Conservation (phyloP, 768 basidiomycete species). For the Psilocybe subaeruginosa region DNA sequence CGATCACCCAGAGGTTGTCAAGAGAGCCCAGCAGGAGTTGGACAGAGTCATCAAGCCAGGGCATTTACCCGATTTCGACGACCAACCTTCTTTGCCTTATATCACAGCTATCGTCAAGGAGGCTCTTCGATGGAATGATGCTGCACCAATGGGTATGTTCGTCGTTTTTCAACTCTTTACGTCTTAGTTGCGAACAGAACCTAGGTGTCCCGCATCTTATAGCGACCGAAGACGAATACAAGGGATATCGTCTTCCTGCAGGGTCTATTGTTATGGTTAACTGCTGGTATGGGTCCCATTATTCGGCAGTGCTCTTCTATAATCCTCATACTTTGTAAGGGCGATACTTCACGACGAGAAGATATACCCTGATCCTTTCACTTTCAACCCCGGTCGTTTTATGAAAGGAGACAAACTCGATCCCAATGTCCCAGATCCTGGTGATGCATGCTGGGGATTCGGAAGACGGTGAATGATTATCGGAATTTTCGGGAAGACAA, state of each 20-base stretch:
- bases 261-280: slow-evolving; percentile 34
- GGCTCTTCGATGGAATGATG: slow-evolving; percentile 29
- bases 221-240: slow-evolving; percentile 29
- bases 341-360: slow-evolving; percentile 42
- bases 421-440: slow-evolving; percentile 27
- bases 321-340: slow-evolving; percentile 27
- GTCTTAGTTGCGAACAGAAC: neutral
- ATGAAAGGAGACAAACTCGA: slow-evolving; percentile 30
- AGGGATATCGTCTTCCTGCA: slow-evolving; percentile 33
- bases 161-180: neutral
- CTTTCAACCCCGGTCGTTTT: slow-evolving; percentile 46
- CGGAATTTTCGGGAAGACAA: neutral
- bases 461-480: slow-evolving; percentile 26
- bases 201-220: slow-evolving; percentile 25
- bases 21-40: slow-evolving; percentile 35
- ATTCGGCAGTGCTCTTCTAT: neutral
- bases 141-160: slow-evolving; percentile 26
- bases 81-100: slow-evolving; percentile 31
- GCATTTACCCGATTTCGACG: slow-evolving; percentile 33
- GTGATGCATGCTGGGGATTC: slow-evolving; percentile 32
- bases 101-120: slow-evolving; percentile 34
- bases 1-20: slow-evolving; percentile 32
- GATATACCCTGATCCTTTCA: slow-evolving; percentile 40
- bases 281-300: slow-evolving; percentile 31
- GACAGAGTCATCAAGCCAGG: slow-evolving; percentile 35